Conservation (phyloP, 257 asterid species). For the Primulina huaijiensis region DNA sequence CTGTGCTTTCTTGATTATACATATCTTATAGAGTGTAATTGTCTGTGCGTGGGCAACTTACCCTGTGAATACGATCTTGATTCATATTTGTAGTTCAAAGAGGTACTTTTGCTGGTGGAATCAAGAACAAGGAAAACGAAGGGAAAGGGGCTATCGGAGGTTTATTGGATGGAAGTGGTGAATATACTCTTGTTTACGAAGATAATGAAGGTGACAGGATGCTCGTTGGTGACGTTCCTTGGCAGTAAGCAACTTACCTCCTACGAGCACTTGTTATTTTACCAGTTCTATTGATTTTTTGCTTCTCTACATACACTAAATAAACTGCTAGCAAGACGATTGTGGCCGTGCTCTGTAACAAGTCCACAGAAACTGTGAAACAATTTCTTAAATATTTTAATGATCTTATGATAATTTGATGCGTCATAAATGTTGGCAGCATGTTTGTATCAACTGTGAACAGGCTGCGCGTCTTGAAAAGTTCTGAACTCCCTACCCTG, state of each 20-base stretch:
- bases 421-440: conserved; percentile 38
- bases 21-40: too few relatives aligned
- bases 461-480: conserved; percentile 86
- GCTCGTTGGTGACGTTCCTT: conserved; percentile 99
- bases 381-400: not conserved
- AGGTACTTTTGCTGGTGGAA: conserved; percentile 39
- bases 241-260: conserved; percentile 75
- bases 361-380: not conserved
- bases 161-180: conserved; percentile 79
- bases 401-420: not conserved
- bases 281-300: conserved; percentile 8
- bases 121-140: conserved; percentile 35
- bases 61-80: not conserved
- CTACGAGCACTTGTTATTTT: not conserved
- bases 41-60: too few relatives aligned
- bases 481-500: conserved; percentile 65
- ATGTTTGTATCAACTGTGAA: conserved; percentile 86
- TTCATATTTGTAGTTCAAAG: conserved; percentile 52
- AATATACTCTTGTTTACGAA: conserved; percentile 92
- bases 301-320: not conserved
- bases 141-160: conserved; percentile 46
- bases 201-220: conserved; percentile 97
- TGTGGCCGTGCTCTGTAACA: too few relatives aligned
- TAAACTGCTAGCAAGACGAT: not conserved
- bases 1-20: not conserved